phyloP scores from a whole-genome alignment of 768 basidiomycete species.

The Kwoniella dendrophila region DNA sequence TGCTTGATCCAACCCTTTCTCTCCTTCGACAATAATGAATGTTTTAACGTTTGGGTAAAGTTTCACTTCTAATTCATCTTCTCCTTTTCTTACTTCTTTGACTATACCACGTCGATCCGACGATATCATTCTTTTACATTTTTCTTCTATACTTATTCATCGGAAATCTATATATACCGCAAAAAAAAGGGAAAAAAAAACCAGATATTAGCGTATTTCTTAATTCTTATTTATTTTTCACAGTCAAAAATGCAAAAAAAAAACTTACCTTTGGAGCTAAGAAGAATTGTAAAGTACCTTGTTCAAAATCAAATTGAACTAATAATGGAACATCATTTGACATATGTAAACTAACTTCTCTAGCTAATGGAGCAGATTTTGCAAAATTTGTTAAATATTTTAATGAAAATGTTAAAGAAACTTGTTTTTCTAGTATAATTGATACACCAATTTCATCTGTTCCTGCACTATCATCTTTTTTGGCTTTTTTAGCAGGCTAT shows the following conservation, averaged over 20 bases:
- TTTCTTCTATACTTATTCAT: too few species aligned
- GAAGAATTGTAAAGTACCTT: slow-evolving; percentile 89
- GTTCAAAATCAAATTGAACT: slow-evolving; percentile 83
- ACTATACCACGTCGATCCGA: too few species aligned
- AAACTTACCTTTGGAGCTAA: slow-evolving; percentile 76
- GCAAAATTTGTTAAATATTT: slow-evolving; percentile 98
- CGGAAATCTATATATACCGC: too few species aligned
- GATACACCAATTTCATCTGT: slow-evolving; percentile 59
- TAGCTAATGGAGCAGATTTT: slow-evolving; percentile 76
- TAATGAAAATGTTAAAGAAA: slow-evolving; percentile 87
- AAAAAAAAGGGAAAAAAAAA: too few species aligned
- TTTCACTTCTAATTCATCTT: too few species aligned
- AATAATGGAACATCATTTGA: slow-evolving; percentile 88
- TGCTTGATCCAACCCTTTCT: too few species aligned
- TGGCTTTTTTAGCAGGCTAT: slow-evolving; percentile 48
- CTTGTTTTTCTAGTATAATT: slow-evolving; percentile 87
- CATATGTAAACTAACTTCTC: slow-evolving; percentile 79
- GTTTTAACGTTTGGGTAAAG: too few species aligned
- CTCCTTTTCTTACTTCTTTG: too few species aligned
- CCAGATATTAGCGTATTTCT: too few species aligned
- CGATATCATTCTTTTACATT: too few species aligned
- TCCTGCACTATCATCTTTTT: slow-evolving; percentile 29
- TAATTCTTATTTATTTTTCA: neutral
- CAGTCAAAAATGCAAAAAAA: neutral
- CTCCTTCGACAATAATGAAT: too few species aligned